Conservation (phyloP, 345 rosid genomes). For the Ailanthus altissimus region DNA sequence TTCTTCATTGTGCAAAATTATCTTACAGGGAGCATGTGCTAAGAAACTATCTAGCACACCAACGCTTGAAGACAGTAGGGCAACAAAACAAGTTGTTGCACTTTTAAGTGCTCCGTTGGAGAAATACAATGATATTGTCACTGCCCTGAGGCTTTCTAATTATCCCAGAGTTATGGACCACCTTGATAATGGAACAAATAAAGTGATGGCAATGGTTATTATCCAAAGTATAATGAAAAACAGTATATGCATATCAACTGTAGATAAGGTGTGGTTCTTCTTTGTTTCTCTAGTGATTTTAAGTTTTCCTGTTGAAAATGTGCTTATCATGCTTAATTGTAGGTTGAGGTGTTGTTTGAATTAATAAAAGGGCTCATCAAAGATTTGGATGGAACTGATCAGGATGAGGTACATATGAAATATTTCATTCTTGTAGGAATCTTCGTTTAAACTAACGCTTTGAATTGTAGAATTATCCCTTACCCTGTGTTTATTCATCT, state of each 20-base stretch:
- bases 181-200: slow-evolving; percentile 82
- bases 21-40: slow-evolving; percentile 74
- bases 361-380: slow-evolving; percentile 86
- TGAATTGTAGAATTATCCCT: slow-evolving; percentile 10
- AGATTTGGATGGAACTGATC: slow-evolving; percentile 63
- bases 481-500: neutral
- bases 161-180: slow-evolving; percentile 88
- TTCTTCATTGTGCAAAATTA: neutral
- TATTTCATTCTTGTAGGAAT: neutral
- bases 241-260: slow-evolving; percentile 64
- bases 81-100: slow-evolving; percentile 88
- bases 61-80: slow-evolving; percentile 71
- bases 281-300: slow-evolving; percentile 16
- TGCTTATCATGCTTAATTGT: slow-evolving; percentile 30
- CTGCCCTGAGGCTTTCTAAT: slow-evolving; percentile 78
- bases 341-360: slow-evolving; percentile 87
- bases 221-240: slow-evolving; percentile 89
- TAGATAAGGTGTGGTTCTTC: slow-evolving; percentile 59
- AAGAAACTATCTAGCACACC: slow-evolving; percentile 65
- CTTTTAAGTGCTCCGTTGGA: slow-evolving; percentile 93
- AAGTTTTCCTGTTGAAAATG: slow-evolving; percentile 15
- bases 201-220: slow-evolving; percentile 87
- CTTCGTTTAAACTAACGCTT: slow-evolving; percentile 4
- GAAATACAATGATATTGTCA: slow-evolving; percentile 81
- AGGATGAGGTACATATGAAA: slow-evolving; percentile 58